Percentiles rank a stretch among this genome's conserved stretches.
Evolutionary conservation across 2,329 filamentous ascomycete genomes (phyloP).

Genomic region (Sporothrix euskadiensis): DNA sequence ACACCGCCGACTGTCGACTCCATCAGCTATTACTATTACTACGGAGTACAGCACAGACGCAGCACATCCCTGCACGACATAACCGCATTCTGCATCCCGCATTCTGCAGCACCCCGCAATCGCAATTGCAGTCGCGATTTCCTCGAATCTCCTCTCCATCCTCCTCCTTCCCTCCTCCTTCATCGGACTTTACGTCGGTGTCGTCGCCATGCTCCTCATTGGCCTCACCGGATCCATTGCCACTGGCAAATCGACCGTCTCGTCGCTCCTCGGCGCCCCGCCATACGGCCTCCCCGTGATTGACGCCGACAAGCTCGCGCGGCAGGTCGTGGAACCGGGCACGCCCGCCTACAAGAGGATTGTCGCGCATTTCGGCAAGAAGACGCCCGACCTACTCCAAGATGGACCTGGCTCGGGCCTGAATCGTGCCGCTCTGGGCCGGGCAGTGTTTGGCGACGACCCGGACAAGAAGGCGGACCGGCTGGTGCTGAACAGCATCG

Average conservation of each 20-base stretch:
- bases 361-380: slow-evolving; percentile 74
- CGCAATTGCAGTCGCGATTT: too few relatives aligned
- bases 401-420: slow-evolving; percentile 48
- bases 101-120: background rate
- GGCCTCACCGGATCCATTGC: slow-evolving; percentile 96
- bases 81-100: background rate
- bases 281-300: slow-evolving; percentile 88
- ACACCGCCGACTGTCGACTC: background rate
- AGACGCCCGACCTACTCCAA: slow-evolving; percentile 82
- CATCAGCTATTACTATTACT: background rate
- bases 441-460: slow-evolving; percentile 79
- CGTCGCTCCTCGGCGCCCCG: slow-evolving; percentile 72
- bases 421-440: slow-evolving; percentile 81
- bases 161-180: background rate
- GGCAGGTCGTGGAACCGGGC: slow-evolving; percentile 91
- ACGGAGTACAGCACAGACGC: background rate
- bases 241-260: slow-evolving; percentile 97
- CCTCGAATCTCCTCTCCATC: background rate
- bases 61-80: background rate
- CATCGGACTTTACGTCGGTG: background rate
- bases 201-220: slow-evolving; percentile 77
- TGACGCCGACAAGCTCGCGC: slow-evolving; percentile 90
- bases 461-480: slow-evolving; percentile 71
- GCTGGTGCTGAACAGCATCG: slow-evolving; percentile 79
- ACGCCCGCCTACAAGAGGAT: slow-evolving; percentile 82